phyloP scores from a whole-genome alignment of 495 filamentous ascomycete genomes.

The Trichoderma gamsii region DNA sequence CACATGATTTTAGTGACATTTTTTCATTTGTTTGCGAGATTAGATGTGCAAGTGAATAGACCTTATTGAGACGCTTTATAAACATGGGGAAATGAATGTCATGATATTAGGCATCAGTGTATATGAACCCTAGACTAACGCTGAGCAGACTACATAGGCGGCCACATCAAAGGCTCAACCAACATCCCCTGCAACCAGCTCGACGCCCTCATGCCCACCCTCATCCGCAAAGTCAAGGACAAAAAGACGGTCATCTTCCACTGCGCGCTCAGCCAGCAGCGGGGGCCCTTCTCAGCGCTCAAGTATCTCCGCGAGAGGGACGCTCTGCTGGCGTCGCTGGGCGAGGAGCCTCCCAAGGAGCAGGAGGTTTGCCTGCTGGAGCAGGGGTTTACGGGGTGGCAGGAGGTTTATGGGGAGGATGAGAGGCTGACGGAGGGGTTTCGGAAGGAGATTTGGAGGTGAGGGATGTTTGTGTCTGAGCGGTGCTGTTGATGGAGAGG shows the following conservation, averaged over 20 bases:
- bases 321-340: constrained; percentile 29
- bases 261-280: constrained; percentile 87
- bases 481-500: neutral
- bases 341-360: constrained; percentile 26
- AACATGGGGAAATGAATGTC: no score
- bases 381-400: constrained; percentile 85
- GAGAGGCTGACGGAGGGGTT: constrained; percentile 78
- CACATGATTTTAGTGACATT: no score
- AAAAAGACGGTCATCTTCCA: constrained; percentile 89
- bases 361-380: constrained; percentile 80
- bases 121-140: neutral
- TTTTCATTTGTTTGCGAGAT: no score
- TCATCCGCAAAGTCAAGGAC: constrained; percentile 69
- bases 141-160: constrained; percentile 74
- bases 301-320: constrained; percentile 62
- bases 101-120: no score
- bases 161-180: constrained; percentile 72
- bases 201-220: constrained; percentile 70
- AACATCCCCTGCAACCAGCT: constrained; percentile 70
- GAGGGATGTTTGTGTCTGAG: constrained; percentile 46
- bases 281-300: constrained; percentile 66
- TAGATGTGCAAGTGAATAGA: no score
- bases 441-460: constrained; percentile 77
- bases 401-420: constrained; percentile 79
- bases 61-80: no score